Evolutionary conservation across 176 grass and related monocot species (phyloP), one percentile per base, ranked within the genome.

Genomic region (Neostapfia colusana): DNA sequence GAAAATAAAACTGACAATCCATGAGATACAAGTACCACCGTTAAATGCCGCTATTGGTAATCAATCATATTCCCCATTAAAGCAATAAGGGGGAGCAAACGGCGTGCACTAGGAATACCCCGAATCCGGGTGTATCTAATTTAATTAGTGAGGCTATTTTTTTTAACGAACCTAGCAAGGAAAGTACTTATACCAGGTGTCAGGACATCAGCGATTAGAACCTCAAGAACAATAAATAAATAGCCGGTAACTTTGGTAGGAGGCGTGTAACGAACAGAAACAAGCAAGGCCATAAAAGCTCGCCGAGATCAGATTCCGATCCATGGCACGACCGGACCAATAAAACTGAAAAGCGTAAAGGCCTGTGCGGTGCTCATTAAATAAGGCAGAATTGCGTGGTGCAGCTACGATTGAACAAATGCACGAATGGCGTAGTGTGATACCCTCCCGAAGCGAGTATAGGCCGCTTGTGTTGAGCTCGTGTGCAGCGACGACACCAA

Each of bases 311-410:
- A 87, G 67, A 87, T 82, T 87, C 79, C 72, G 79, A 82, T 82
- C 58, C 58, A 82, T 37, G 61, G 80, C 69, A 68, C 34, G 42
- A 51, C 11, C 68, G 9, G 67, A 27, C 67, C 62, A 73, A 88
- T 74, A 74, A 69, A 74, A 88, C 61, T 26, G 69, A 62, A 79
- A 88, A 74, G 75, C 75, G 55, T 87, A 78, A 83, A 88, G 65
- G 48, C 58, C 41, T 79, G 51, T 26, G 61, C 61, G 74, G 74
- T 40, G 74, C 61, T 62, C 80, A 83, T 74, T 79, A 83, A 74
- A 83, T 83, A 88, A 83, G 71, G 41, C 14, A 28, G n/a, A 49
- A 72, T 82, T 27, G 58, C 85, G 44, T 25, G 67, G 71, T 55
- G 79, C 74, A 74, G 69, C 80, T 63, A 68, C 50, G 44, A 83